phyloP scores from a whole-genome alignment of 2,329 filamentous ascomycete genomes.

The Chaetoscypha palmicola region DNA sequence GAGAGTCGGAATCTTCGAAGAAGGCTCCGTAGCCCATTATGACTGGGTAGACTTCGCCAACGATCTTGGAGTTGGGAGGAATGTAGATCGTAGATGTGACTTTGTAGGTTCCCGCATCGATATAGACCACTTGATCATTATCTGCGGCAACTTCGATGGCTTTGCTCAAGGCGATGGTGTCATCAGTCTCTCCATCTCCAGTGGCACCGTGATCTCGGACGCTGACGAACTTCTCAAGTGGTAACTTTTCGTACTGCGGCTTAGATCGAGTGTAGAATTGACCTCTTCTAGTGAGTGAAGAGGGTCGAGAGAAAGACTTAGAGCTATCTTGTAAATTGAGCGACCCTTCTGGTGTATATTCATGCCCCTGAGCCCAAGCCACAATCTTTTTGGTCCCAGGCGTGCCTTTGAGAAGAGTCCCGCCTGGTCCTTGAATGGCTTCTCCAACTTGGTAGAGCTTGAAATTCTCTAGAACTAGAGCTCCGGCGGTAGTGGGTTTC shows the following conservation, averaged over 20 bases:
- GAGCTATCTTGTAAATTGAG: constrained; percentile 35
- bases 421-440: constrained; percentile 54
- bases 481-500: constrained; percentile 59
- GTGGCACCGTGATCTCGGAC: constrained; percentile 34
- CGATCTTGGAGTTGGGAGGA: constrained; percentile 42
- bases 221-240: constrained; percentile 37
- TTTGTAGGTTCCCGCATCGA: constrained; percentile 38
- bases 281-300: constrained; percentile 36
- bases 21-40: constrained; percentile 30
- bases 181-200: constrained; percentile 13
- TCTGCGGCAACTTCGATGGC: constrained; percentile 46
- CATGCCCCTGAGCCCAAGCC: constrained; percentile 72
- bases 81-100: constrained; percentile 40
- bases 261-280: constrained; percentile 46
- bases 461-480: constrained; percentile 78
- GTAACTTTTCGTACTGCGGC: constrained; percentile 43
- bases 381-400: constrained; percentile 58
- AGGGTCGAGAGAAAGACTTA: constrained; percentile 37
- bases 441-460: constrained; percentile 62
- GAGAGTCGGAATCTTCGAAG: constrained; percentile 37
- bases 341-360: constrained; percentile 49
- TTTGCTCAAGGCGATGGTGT: constrained; percentile 39
- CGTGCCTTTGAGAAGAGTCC: constrained; percentile 51
- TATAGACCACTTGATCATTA: constrained; percentile 33
- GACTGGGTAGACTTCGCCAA: constrained; percentile 48